Evolutionary conservation across 768 basidiomycete genomes (phyloP).

Genomic region (Agaricus blazei): DNA sequence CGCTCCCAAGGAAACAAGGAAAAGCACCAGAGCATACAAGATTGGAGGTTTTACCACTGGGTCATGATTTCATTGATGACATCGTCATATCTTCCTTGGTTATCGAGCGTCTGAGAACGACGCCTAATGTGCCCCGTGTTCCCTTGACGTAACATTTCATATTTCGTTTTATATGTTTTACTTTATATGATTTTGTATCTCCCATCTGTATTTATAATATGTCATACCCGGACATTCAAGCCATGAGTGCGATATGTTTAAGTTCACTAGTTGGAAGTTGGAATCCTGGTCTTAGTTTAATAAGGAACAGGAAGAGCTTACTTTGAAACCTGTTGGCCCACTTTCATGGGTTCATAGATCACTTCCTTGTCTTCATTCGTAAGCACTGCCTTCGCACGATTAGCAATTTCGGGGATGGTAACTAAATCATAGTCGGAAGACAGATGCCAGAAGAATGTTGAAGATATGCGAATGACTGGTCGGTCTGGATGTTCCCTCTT

Average conservation of each 20-base stretch:
- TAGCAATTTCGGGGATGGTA: conserved; percentile 51
- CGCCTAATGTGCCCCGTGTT: conserved; percentile 22
- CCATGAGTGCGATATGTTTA: conserved; percentile 77
- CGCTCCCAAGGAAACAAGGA: conserved; percentile 27
- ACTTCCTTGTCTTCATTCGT: conserved; percentile 37
- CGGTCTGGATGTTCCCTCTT: conserved; percentile 58
- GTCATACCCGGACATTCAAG: conserved; percentile 29
- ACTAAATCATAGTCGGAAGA: conserved; percentile 78
- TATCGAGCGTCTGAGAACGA: conserved; percentile 35
- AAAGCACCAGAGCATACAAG: conserved; percentile 27
- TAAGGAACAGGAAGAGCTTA: conserved; percentile 25
- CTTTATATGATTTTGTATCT: conserved; percentile 1
- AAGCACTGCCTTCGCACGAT: conserved; percentile 41
- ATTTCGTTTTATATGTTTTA: conserved; percentile 6
- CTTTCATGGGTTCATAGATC: conserved; percentile 71
- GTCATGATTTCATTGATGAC: conserved; percentile 37
- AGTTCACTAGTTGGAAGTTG: conserved; percentile 51
- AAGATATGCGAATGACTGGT: conserved; percentile 93
- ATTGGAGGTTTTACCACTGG: conserved; percentile 33
- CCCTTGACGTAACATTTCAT: conserved; percentile 12
- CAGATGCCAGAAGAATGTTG: conserved; percentile 95
- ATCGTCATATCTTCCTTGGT: conserved; percentile 37
- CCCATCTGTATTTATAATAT: conserved; percentile 3
- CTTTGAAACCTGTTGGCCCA: conserved; percentile 86
- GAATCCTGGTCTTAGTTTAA: background rate